Evolutionary conservation across 2,329 filamentous ascomycete species (phyloP).

Genomic region (Alternaria hordeiaustralica): DNA sequence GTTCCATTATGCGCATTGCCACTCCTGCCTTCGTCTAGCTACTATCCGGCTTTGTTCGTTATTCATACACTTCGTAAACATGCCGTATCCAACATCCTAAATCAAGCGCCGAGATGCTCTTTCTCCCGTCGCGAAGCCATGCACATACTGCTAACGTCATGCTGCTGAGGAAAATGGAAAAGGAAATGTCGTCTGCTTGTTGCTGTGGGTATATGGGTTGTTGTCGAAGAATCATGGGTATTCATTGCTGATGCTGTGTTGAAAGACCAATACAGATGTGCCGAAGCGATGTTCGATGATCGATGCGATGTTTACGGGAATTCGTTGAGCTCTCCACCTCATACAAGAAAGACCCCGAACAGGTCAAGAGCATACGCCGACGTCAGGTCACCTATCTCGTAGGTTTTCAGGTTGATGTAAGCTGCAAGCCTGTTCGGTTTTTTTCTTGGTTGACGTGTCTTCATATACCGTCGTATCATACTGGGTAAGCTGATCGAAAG

Average conservation of each 20-base stretch:
- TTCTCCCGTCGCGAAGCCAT: not conserved
- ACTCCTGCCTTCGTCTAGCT: not conserved
- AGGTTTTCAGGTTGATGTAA: not conserved
- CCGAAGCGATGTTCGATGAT: not conserved
- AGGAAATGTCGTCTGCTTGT: not conserved
- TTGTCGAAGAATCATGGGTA: not conserved
- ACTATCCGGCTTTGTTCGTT: not conserved
- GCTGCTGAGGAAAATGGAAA: constrained; percentile 3
- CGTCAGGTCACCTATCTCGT: not conserved
- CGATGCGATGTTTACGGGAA: not conserved
- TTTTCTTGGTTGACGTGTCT: not conserved
- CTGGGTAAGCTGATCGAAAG: constrained; percentile 22
- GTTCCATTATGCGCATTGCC: not conserved
- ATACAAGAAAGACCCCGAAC: not conserved
- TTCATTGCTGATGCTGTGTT: not conserved
- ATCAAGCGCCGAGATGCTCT: not conserved
- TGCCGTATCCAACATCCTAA: constrained; percentile 8
- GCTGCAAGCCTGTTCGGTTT: not conserved
- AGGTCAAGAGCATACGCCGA: not conserved
- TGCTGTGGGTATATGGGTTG: not conserved
- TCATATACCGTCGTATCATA: constrained; percentile 14
- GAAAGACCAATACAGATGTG: not conserved
- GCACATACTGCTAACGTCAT: not conserved
- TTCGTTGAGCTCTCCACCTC: not conserved
- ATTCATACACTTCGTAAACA: not conserved